Base-by-base conservation (phyloP, 2,329 filamentous ascomycete genomes). In the Penicillium sp. region DNA sequence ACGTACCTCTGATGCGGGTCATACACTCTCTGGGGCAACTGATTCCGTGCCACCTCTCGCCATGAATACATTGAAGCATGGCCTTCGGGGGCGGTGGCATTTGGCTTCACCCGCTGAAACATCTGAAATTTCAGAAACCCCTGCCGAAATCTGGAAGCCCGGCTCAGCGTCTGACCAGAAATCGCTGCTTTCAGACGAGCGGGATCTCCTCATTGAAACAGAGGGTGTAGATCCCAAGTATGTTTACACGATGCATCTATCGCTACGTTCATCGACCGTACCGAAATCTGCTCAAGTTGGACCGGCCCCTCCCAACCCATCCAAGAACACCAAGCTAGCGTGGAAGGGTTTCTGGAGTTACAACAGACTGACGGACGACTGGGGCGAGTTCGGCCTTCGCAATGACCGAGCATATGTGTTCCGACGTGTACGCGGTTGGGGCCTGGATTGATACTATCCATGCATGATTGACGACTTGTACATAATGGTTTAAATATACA, bases 311-410 rank as follows among this genome's bases (percentile, higher is more conserved):
- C 59, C 66, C 8, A 76, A 75, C 47, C 77, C 79, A 1, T 79
- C 86, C 0, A 85, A 86, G 69, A 96, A 95, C 68, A 97, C 93
- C 60, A 96, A 95, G 75, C 76, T 99, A 49, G 77, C 80, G 0
- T 99, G 94, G 93, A 88, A 89, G 66, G 88, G 89, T 1, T 97
- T 92, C 71, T 96, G 90, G 85, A 93, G 88, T 76, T 93, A 95
- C 70, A 96, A 97, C 70, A 83, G 84, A 64, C 74, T 96, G 67
- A 96, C 91, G 8, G 92, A 96, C 71, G 92, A 97, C 74, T 94
- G 90, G 89, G 90, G 82, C 4, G 88, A 90, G 75, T 97, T 97
- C 74, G 78, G 78, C 2, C 66, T 87, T 64, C 82, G 81, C 68
- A 85, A 88, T 66, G 83, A 87, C 71, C 75, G 79, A 58, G 74